Evolutionary conservation across 108 stramenopile genomes (phyloP), one percentile per base, ranked within the genome.

Genomic region (Fragilaria crotonensis): DNA sequence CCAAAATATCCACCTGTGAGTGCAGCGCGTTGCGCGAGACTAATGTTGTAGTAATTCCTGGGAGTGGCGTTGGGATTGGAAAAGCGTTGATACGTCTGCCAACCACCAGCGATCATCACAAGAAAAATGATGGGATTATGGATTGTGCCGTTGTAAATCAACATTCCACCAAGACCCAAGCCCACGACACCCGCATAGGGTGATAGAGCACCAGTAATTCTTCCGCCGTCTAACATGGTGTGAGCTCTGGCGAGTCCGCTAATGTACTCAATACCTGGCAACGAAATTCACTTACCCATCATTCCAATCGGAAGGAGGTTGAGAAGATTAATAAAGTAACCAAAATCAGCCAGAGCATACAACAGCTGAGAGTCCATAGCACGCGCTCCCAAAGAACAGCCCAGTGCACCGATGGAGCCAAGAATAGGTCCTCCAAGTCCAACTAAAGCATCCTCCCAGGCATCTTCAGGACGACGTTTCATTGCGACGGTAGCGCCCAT

Each of bases 301-400:
- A 70, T 72, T 2, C 95, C 93, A 25, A 96, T 60, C 2, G 95
- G 95, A 22, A 96, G 52, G 30, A 96, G 41, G 60, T 96, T 96
- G 84, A 96, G 93, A 22, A 96, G 63, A 64, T 96, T 96, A 63
- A 96, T 88, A 93, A 96, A 94, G 71, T 85, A 90, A 7, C 95
- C 95, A 71, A 94, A 96, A 60, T 96, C 95, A 29, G 89, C 95
- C 48, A 96, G 72, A 14, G 95, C 90, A 59, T 81, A 85, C 17
- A 93, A 57, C 22, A 96, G 72, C 59, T 88, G 87, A 30, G 87
- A 90, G 25, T 90, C 73, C 47, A 71, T 90, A 48, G 62, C 48
- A 60, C 78, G 78, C 3, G 73, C 95, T 3, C 71, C 93, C 4
- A 83, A 70, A 1, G 76, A 80, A 36, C 83, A 79, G 0, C 71